phyloP scores from a whole-genome alignment of 176 grass and related monocot genomes.

The Calamus simplicifolius region DNA sequence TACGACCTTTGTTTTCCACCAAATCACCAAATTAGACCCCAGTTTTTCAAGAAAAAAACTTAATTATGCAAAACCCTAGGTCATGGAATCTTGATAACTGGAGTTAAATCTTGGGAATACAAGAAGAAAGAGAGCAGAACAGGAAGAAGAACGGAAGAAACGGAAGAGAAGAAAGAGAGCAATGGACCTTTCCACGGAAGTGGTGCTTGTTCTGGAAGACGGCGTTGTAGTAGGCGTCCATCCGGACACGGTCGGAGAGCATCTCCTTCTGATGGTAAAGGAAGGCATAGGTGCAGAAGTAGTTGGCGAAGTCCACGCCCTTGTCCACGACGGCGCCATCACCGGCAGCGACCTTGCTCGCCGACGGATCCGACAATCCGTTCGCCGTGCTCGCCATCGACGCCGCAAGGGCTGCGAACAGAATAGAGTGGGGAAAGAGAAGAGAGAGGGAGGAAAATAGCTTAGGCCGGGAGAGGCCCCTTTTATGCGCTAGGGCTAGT shows the following conservation, averaged over 20 bases:
- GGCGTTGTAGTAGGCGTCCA: slow-evolving; percentile 88
- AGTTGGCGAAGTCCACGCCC: slow-evolving; percentile 93
- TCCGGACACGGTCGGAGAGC: slow-evolving; percentile 88
- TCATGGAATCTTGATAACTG: neutral
- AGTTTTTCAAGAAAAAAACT: neutral
- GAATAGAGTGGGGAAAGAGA: neutral
- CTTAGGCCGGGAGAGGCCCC: no score
- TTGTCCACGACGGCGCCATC: slow-evolving; percentile 46
- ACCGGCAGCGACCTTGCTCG: neutral
- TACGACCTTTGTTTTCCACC: slow-evolving; percentile 50
- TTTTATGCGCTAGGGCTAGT: no score
- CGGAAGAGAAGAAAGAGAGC: neutral
- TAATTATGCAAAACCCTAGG: neutral
- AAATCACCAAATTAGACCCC: slow-evolving; percentile 12
- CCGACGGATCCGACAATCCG: neutral
- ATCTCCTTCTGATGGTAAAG: slow-evolving; percentile 99
- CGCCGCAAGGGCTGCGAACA: no score
- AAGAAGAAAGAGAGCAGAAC: neutral
- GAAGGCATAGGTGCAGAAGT: slow-evolving; percentile 92
- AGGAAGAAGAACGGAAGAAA: neutral
- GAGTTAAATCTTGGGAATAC: neutral
- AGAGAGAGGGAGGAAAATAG: neutral
- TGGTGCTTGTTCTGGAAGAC: slow-evolving; percentile 84
- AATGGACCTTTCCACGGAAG: slow-evolving; percentile 65
- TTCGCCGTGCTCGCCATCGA: slow-evolving; percentile 3